Evolutionary conservation across 192 early-diverging fungal genomes (phyloP), one percentile per base, ranked within the genome.

Genomic region (Coemansia javaensis): DNA sequence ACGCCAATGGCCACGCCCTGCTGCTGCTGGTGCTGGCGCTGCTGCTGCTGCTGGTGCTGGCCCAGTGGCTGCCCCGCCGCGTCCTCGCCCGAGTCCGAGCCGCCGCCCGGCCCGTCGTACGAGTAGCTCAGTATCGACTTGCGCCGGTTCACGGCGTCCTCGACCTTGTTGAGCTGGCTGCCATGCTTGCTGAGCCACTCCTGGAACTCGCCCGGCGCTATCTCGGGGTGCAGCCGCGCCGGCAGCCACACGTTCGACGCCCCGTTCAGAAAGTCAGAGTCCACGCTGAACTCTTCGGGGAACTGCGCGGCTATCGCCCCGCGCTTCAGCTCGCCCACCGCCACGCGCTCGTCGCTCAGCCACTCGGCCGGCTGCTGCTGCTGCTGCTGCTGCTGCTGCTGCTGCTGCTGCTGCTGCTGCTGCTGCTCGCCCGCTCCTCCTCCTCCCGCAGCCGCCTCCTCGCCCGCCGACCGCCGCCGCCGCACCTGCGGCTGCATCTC

Each of bases 191-290:
- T 57, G 16, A 78, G 40, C 77, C 70, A 75, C 44, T 63, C 66
- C 37, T 69, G 66, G 51, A 75, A 78, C 57, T 78, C 77, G 17
- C 62, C 64, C 2, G 78, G 78, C 9, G 78, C 78, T 40, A 79
- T 70, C 53, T 79, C 78, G 1, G 78, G 78, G 21, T 79, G 78
- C 40, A 77, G 41, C 28, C 70, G 57, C n/a, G 78, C 78, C n/a
- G 78, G 78, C 10, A 79, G 57, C 78, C 78, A 79, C 17, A 79
- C 64, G 30, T 76, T 66, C 13, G 66, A 49, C 25, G 55, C 61
- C 9, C 56, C 59, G 38, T 58, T 61, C 4, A 74, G 58, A 40
- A 73, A 51, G 47, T 65, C 62, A 1, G 70, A 66, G 32, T 74
- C 70, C 0, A 74, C 50, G 32, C 50, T 74, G 47, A 74, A 74